These are phyloP conservation scores for Dalbergia cochinchinensis DNA, from an alignment of 306 rosid genomes.

Conservation along the genomic window DNA sequence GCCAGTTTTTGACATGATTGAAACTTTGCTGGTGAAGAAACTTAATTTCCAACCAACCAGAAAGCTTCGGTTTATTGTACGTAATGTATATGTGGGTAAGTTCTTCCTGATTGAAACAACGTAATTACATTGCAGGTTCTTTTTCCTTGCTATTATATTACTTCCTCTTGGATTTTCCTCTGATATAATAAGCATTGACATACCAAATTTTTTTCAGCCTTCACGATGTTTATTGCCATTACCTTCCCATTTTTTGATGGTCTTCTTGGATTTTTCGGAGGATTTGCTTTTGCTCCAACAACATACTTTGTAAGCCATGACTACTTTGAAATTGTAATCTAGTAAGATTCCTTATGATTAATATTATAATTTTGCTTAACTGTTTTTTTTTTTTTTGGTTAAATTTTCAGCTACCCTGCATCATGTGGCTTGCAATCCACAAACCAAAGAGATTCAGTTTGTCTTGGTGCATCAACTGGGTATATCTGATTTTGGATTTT, in stretches of 20 bases:
- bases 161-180: not conserved
- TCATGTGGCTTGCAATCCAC: slow-evolving; percentile 82
- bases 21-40: slow-evolving; percentile 75
- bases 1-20: slow-evolving; percentile 96
- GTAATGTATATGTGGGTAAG: slow-evolving; percentile 84
- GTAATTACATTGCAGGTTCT: not conserved
- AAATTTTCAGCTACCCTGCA: slow-evolving; percentile 81
- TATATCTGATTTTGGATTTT: slow-evolving; percentile 30
- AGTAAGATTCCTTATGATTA: not conserved
- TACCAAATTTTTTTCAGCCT: slow-evolving; percentile 53
- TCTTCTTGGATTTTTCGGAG: slow-evolving; percentile 82
- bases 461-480: slow-evolving; percentile 92
- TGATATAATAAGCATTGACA: slow-evolving; percentile 6
- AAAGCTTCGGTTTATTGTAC: slow-evolving; percentile 71
- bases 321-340: not conserved
- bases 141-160: not conserved
- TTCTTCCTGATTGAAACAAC: not conserved
- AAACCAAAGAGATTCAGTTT: slow-evolving; percentile 78
- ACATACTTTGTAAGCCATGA: slow-evolving; percentile 75
- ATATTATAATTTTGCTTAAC: not conserved
- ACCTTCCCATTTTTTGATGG: slow-evolving; percentile 92
- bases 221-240: slow-evolving; percentile 78
- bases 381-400: not conserved
- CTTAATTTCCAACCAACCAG: slow-evolving; percentile 60
- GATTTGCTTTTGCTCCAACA: slow-evolving; percentile 94